Evolutionary conservation across 2,329 filamentous ascomycete genomes (phyloP).

Genomic region (Aspergillus aculeatinus): DNA sequence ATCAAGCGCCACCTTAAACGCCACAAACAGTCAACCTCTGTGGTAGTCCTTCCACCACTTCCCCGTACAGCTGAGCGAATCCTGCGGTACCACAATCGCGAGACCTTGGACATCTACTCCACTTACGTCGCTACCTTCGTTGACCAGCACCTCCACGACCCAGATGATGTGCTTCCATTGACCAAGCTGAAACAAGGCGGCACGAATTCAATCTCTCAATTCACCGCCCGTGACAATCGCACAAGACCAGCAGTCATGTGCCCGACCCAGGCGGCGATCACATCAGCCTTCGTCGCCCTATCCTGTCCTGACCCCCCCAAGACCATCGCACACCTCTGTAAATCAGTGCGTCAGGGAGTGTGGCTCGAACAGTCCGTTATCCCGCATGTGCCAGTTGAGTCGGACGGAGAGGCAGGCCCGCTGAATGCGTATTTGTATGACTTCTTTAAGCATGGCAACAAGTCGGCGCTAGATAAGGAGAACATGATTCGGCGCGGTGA

Average conservation of each 20-base stretch:
- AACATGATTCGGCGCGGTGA: conserved; percentile 67
- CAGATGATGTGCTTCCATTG: conserved; percentile 60
- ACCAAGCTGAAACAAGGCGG: conserved; percentile 48
- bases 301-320: conserved; percentile 62
- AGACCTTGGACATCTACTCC: conserved; percentile 65
- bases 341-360: conserved; percentile 63
- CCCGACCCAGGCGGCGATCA: conserved; percentile 37
- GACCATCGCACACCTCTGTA: conserved; percentile 66
- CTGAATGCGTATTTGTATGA: conserved; percentile 59
- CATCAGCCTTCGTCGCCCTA: conserved; percentile 69
- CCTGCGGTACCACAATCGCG: conserved; percentile 61
- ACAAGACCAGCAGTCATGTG: neutral
- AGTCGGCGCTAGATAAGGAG: conserved; percentile 58
- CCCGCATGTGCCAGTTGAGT: conserved; percentile 64
- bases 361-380: conserved; percentile 74
- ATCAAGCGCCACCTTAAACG: conserved; percentile 39
- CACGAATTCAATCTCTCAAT: conserved; percentile 20
- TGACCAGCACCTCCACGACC: conserved; percentile 58
- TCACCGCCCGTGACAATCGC: conserved; percentile 3
- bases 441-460: conserved; percentile 72
- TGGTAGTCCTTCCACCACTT: conserved; percentile 65
- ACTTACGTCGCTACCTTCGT: conserved; percentile 69
- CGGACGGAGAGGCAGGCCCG: conserved; percentile 51
- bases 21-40: conserved; percentile 59
- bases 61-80: conserved; percentile 58